A percentile compares a stretch with the other conserved stretches of the same genome.
These are phyloP conservation scores for Endotrypanum monterogeii DNA, from an alignment of 208 protist genomes.

Conservation along the genomic window DNA sequence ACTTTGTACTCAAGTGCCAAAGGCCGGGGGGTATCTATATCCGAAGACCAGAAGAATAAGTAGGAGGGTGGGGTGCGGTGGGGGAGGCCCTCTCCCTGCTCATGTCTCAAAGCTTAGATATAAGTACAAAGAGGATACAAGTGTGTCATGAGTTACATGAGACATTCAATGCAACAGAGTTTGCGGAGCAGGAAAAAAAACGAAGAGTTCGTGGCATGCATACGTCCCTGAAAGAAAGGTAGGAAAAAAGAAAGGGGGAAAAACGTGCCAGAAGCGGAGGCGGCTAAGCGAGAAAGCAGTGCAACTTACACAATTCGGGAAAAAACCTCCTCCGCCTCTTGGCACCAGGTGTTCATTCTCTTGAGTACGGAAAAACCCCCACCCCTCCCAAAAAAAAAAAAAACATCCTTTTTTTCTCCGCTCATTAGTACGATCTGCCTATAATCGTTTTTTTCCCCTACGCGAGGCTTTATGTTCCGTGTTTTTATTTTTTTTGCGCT, in stretches of 20 bases:
- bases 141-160: neutral
- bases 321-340: too few species aligned
- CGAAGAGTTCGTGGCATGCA: too few species aligned
- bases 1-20: neutral
- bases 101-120: neutral
- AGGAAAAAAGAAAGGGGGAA: neutral
- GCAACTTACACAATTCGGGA: too few species aligned
- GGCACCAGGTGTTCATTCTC: too few species aligned
- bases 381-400: neutral
- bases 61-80: neutral
- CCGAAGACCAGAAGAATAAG: neutral
- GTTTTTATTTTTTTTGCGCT: conserved; percentile 1
- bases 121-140: neutral
- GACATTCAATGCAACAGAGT: neutral
- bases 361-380: too few species aligned
- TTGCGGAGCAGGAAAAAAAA: neutral
- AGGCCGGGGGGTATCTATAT: neutral
- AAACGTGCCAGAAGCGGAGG: too few species aligned
- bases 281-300: neutral
- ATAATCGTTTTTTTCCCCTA: neutral
- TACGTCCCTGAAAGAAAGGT: neutral
- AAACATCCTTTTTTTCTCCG: neutral
- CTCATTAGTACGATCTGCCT: neutral
- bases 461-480: neutral
- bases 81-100: too few species aligned